Evolutionary conservation across 495 filamentous ascomycete species (phyloP).

Genomic region (Penicillium canescens): DNA sequence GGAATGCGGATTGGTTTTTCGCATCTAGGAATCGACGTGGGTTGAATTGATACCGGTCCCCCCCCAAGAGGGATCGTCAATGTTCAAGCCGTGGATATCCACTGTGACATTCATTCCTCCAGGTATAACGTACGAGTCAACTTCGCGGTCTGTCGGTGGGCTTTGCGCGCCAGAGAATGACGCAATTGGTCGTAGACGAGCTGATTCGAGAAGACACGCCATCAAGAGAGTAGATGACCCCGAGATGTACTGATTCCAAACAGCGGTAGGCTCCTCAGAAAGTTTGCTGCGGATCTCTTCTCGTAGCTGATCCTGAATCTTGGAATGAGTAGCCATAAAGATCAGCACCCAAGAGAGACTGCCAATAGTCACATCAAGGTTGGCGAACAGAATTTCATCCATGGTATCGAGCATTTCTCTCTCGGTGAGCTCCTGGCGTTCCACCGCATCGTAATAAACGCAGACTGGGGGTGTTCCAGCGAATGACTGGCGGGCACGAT

Average conservation of each 20-base stretch:
- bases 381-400: constrained; percentile 46
- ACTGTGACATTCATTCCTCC: constrained; percentile 33
- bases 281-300: constrained; percentile 14
- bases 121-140: constrained; percentile 26
- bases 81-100: constrained; percentile 40
- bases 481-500: constrained; percentile 1
- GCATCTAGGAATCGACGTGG: constrained; percentile 23
- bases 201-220: constrained; percentile 32
- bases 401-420: constrained; percentile 38
- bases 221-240: constrained; percentile 23
- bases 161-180: constrained; percentile 39
- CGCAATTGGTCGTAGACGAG: constrained; percentile 34
- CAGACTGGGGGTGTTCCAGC: constrained; percentile 11
- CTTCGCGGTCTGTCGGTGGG: constrained; percentile 26
- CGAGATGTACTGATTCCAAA: constrained; percentile 16
- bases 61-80: constrained; percentile 38
- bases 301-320: constrained; percentile 26
- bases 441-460: constrained; percentile 19
- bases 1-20: constrained; percentile 2
- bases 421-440: constrained; percentile 13
- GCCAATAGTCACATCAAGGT: constrained; percentile 45
- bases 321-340: constrained; percentile 44
- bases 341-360: constrained; percentile 39
- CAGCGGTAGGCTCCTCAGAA: not conserved
- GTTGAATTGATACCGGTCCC: constrained; percentile 18